Evolutionary conservation across 192 early-diverging fungal genomes (phyloP).

Genomic region (Entrophospora sp.): DNA sequence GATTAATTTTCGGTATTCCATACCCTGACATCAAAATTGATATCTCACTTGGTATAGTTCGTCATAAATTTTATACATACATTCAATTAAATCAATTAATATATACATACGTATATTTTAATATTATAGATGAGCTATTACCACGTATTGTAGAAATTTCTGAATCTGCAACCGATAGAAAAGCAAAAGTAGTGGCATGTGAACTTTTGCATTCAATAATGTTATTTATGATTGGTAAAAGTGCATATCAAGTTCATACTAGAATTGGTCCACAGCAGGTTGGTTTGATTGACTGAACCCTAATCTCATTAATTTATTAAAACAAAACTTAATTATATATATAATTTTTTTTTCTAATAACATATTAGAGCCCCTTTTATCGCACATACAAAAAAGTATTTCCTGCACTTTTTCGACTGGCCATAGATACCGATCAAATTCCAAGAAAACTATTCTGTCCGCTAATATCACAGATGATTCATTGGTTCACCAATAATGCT

Average conservation of each 20-base stretch:
- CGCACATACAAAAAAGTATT: constrained; percentile 57
- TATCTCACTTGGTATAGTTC: constrained; percentile 49
- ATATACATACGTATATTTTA: not conserved
- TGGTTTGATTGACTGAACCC: not conserved
- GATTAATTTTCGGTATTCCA: constrained; percentile 51
- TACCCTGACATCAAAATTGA: constrained; percentile 60
- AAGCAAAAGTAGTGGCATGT: constrained; percentile 66
- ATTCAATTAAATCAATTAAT: not conserved
- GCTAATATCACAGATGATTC: constrained; percentile 59
- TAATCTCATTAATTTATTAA: not conserved
- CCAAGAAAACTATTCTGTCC: constrained; percentile 59
- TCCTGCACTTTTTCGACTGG: constrained; percentile 59
- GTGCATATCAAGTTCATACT: constrained; percentile 43
- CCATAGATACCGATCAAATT: constrained; percentile 63
- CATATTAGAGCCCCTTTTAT: constrained; percentile 56
- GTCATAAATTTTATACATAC: not conserved
- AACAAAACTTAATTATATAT: not conserved
- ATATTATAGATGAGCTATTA: constrained; percentile 57
- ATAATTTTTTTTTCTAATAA: not conserved
- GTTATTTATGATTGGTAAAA: constrained; percentile 68
- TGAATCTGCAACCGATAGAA: constrained; percentile 59
- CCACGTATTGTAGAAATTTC: constrained; percentile 70
- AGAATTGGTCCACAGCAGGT: constrained; percentile 31
- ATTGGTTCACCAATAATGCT: constrained; percentile 72
- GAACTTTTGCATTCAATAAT: constrained; percentile 64